These are phyloP conservation scores for Tricholoma saponaceum DNA, from an alignment of 768 basidiomycete species.

Conservation along the genomic window DNA sequence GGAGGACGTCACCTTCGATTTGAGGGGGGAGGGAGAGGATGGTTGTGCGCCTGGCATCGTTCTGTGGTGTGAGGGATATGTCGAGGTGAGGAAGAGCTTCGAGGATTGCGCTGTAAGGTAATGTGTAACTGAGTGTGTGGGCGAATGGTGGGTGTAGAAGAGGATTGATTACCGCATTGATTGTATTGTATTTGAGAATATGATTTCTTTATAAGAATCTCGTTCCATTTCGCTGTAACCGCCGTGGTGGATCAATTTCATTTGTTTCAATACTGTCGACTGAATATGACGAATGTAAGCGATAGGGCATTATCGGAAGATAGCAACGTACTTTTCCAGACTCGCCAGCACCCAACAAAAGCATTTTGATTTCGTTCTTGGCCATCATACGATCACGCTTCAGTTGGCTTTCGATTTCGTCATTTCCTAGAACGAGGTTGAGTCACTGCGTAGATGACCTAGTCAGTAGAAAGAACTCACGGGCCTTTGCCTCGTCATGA, in stretches of 20 bases:
- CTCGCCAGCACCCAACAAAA: constrained; percentile 93
- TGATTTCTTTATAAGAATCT: constrained; percentile 89
- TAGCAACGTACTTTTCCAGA: constrained; percentile 74
- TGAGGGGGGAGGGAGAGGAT: constrained; percentile 74
- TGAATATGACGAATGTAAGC: constrained; percentile 5
- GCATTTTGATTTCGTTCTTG: constrained; percentile 96
- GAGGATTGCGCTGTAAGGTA: constrained; percentile 34
- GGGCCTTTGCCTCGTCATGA: constrained; percentile 81
- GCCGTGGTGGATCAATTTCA: constrained; percentile 89
- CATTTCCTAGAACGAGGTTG: constrained; percentile 55
- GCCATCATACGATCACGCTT: constrained; percentile 84
- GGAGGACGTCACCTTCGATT: constrained; percentile 75
- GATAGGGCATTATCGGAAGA: background rate
- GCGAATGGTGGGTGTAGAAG: background rate
- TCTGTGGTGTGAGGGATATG: constrained; percentile 63
- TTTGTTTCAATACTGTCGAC: constrained; percentile 65
- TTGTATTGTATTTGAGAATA: constrained; percentile 85
- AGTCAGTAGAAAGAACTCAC: constrained; percentile 46
- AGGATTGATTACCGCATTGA: constrained; percentile 69
- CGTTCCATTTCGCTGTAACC: constrained; percentile 81
- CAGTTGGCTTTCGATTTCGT: constrained; percentile 91
- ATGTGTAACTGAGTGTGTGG: no score
- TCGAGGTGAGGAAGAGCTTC: constrained; percentile 89
- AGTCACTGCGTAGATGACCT: background rate
- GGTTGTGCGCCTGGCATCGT: constrained; percentile 60